These are phyloP conservation scores for Marasmius sp. DNA, from an alignment of 1,284 basidiomycete genomes.

Conservation along the genomic window DNA sequence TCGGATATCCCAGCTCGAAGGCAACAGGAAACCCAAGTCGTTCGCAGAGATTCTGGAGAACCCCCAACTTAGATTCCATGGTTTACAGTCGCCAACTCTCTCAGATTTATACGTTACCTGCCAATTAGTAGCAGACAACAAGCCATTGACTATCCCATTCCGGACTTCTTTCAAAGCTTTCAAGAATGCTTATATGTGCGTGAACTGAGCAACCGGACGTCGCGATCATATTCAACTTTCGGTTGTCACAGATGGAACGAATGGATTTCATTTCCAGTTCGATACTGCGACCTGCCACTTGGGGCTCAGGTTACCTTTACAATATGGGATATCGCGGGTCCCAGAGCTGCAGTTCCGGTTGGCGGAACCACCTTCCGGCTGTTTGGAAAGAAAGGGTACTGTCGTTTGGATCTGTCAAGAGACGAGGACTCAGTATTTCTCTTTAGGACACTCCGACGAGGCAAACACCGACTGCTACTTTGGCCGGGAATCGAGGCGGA, in stretches of 20 bases:
- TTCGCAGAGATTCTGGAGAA: slow-evolving; percentile 78
- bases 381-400: slow-evolving; percentile 89
- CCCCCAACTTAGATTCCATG: slow-evolving; percentile 77
- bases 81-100: slow-evolving; percentile 74
- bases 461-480: slow-evolving; percentile 86
- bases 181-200: slow-evolving; percentile 78
- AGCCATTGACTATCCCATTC: slow-evolving; percentile 87
- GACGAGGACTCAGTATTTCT: slow-evolving; percentile 6
- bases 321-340: slow-evolving; percentile 90
- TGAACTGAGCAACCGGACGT: slow-evolving; percentile 5
- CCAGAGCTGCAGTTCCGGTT: slow-evolving; percentile 72
- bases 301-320: slow-evolving; percentile 91
- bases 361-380: slow-evolving; percentile 89
- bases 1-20: slow-evolving; percentile 89
- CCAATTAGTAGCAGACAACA: slow-evolving; percentile 90
- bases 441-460: slow-evolving; percentile 82
- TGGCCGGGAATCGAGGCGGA: slow-evolving; percentile 88
- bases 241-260: slow-evolving; percentile 84
- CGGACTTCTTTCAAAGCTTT: slow-evolving; percentile 93
- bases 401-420: slow-evolving; percentile 3
- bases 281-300: slow-evolving; percentile 88
- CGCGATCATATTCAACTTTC: slow-evolving; percentile 6
- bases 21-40: slow-evolving; percentile 64
- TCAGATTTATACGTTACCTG: slow-evolving; percentile 93
- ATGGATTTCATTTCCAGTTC: slow-evolving; percentile 87